Evolutionary conservation across 768 basidiomycete species (phyloP), one percentile per base, ranked within the genome.

Genomic region (Lentinula sp.): DNA sequence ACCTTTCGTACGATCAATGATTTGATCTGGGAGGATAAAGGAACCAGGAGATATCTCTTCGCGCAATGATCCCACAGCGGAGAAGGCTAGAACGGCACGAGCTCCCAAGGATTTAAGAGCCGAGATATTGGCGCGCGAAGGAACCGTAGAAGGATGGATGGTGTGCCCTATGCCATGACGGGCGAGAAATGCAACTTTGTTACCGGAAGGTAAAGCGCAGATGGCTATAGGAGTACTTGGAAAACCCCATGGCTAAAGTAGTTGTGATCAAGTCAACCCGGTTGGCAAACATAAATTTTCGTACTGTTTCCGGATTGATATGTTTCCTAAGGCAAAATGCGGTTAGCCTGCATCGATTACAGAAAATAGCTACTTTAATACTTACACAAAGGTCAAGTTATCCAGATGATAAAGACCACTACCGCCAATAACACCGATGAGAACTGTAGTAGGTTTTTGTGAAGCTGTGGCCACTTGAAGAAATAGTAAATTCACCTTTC

Each of bases 1-100:
- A 10, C 95, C 93, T 75, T 98, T 98, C 28, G 95, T 98, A 57
- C 96, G 84, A 73, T 98, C 96, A 72, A 98, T 98, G 76, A 98
- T 89, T 74, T 98, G 95, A 37, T 82, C 79, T 1, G 95, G 95
- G 46, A 98, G 83, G 57, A 84, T 80, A 72, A 98, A 94, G 62
- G 93, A 86, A 28, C 96, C 95, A 0, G 95, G 95, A 35, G 84
- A 72, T 73, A 98, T 92, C 68, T 97, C 94, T 71, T 99, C 96
- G 46, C 93, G 84, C 10, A 99, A 82, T 8, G 92, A 95, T 31
- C 96, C 96, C 49, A 98, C 96, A 16, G 96, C 95, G 40, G 89
- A 91, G 81, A 98, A 98, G 6, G 95, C 94, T 65, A 98, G 78
- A 70, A 98, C 84, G 53, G 86, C 91, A 64, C 87, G 84, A 7